Conservation (phyloP, 345 rosid species). For the Theobroma cacao region DNA sequence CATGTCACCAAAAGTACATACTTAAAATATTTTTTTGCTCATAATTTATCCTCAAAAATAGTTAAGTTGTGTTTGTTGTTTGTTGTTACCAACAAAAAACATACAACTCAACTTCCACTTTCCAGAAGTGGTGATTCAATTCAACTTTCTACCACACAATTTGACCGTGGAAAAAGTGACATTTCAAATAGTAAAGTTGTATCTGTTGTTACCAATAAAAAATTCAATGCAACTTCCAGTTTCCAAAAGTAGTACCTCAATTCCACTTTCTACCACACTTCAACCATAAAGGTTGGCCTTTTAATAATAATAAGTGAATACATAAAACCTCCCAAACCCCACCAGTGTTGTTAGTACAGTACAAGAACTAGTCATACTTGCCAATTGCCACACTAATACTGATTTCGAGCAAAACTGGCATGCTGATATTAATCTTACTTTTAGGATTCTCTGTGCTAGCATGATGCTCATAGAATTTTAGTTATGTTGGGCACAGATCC, state of each 20-base stretch:
- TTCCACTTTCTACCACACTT: neutral
- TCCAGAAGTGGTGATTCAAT: neutral
- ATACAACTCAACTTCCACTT: neutral
- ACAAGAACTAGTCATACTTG: neutral
- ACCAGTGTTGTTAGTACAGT: neutral
- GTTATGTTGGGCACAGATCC: neutral
- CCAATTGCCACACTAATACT: neutral
- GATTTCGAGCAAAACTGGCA: conserved; percentile 4
- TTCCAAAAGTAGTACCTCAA: neutral
- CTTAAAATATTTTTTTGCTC: neutral
- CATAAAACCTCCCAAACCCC: neutral
- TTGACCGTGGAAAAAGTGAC: neutral
- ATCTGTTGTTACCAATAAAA: neutral
- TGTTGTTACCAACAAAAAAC: neutral
- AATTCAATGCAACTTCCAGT: neutral
- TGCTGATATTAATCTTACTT: neutral
- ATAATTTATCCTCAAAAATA: neutral
- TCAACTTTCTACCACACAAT: neutral
- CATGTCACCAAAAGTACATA: neutral
- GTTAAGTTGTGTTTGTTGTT: neutral
- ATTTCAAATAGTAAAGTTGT: neutral
- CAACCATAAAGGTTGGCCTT: neutral
- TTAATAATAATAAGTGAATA: neutral
- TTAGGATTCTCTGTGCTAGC: neutral
- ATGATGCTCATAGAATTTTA: neutral